A percentile compares a stretch with the other conserved stretches of the same genome.
phyloP scores from a whole-genome alignment of 78 protist species.

The Dictyostelium intermedium region DNA sequence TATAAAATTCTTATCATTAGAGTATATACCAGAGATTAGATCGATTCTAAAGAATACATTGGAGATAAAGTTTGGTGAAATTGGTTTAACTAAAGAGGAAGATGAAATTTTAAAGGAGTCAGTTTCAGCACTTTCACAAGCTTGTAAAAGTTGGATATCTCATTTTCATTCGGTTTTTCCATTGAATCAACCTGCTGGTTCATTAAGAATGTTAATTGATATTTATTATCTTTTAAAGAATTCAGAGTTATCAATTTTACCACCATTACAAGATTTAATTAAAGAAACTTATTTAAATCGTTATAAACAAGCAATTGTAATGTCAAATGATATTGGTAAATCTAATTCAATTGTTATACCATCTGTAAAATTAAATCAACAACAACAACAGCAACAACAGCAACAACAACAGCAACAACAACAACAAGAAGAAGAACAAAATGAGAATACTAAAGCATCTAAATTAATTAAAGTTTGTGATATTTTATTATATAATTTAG shows the following conservation, averaged over 20 bases:
- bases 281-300: conserved; percentile 21
- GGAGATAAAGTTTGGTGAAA: conserved; percentile 57
- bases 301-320: not conserved
- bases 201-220: conserved; percentile 49
- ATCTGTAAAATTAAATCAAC: not conserved
- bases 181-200: conserved; percentile 44
- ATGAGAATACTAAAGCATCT: conserved; percentile 6
- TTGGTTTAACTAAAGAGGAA: conserved; percentile 20
- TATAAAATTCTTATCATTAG: not conserved
- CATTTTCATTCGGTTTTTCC: conserved; percentile 45
- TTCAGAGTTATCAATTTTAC: not conserved
- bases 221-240: conserved; percentile 42
- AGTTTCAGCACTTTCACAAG: not conserved
- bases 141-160: conserved; percentile 43
- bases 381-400: not conserved
- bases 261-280: conserved; percentile 19
- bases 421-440: not conserved
- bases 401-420: not conserved
- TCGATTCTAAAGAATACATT: not conserved
- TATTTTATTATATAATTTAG: conserved; percentile 38
- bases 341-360: not conserved
- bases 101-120: not conserved
- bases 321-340: conserved; percentile 28
- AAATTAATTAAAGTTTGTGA: conserved; percentile 47
- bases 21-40: conserved; percentile 50